Conservation (phyloP, 2,329 filamentous ascomycete species). For the Aureobasidium pullulans region DNA sequence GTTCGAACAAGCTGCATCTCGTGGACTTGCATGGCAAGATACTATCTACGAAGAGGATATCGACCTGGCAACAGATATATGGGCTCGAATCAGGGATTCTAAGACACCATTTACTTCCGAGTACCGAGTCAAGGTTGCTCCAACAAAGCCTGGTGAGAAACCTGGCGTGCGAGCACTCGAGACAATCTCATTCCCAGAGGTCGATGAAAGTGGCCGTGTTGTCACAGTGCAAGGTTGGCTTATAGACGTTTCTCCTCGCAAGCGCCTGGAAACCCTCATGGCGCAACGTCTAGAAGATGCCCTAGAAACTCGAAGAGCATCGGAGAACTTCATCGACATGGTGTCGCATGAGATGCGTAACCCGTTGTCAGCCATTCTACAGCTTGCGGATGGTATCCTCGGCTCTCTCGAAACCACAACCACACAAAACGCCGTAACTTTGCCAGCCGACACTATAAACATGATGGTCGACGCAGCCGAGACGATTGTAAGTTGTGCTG, state of each 20-base stretch:
- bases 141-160: constrained; percentile 20
- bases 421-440: background rate
- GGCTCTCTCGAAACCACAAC: constrained; percentile 22
- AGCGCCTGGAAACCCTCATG: constrained; percentile 25
- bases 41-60: constrained; percentile 26
- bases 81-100: constrained; percentile 25
- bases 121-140: constrained; percentile 30
- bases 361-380: constrained; percentile 37
- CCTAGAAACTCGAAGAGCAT: constrained; percentile 28
- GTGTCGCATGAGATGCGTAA: constrained; percentile 38
- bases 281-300: constrained; percentile 28
- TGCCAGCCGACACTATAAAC: constrained; percentile 9
- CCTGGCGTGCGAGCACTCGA: constrained; percentile 19
- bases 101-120: constrained; percentile 30
- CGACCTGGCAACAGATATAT: constrained; percentile 23
- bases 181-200: constrained; percentile 28
- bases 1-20: constrained; percentile 6
- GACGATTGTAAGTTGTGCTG: constrained; percentile 16
- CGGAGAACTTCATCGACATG: constrained; percentile 30
- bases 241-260: constrained; percentile 28
- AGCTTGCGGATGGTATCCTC: constrained; percentile 37
- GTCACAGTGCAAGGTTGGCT: constrained; percentile 27
- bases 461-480: constrained; percentile 21
- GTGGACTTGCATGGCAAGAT: constrained; percentile 25
- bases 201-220: constrained; percentile 23